Evolutionary conservation across 345 rosid genomes (phyloP), one percentile per base, ranked within the genome.

Genomic region (Aquilaria yunnanensis): DNA sequence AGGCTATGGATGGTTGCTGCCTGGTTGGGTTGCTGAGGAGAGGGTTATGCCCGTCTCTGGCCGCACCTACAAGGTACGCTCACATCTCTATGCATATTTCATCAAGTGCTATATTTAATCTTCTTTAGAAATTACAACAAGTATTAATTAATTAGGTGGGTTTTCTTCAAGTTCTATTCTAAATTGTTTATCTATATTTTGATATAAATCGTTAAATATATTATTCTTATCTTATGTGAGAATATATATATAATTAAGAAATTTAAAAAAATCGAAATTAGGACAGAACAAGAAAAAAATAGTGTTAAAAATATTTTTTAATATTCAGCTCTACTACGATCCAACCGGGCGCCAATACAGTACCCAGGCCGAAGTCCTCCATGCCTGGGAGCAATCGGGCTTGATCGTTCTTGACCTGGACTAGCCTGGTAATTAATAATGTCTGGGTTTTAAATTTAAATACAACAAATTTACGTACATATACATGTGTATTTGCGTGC

Each of bases 251-350:
- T 56, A 11, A 11, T 9, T 10, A 23, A 23, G 23, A 48, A 48
- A 10, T 14, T 4, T 3, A 14, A 8, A 46, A 56, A 12, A 46
- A 23, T 23, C 32, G 34, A 23, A 56, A 56, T 32, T 14, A 8
- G 46, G 14, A 5, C 2, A 9, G 23, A 4, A 56, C 30, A 16
- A 23, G 23, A 23, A 23, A 23, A 23, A 23, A 23, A 23, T 23
- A 23, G 6, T 14, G n/a, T 6, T 59, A 37, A 47, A 32, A 10
- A 33, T 58, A 50, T 50, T 61, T 33, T 31, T 46, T 23, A 23
- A 23, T 9, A 54, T 57, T 43, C 32, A 66, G 77, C 63, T 32
- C 14, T 63, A 63, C 46, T 60, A 75, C 32, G 71, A 78, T 56
- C 77, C 72, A 41, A 1, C 12, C 2, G 71, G 75, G 6, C 14